Evolutionary conservation across 1,284 basidiomycete species (phyloP), one percentile per base, ranked within the genome.

Genomic region (Trametes versicolor): DNA sequence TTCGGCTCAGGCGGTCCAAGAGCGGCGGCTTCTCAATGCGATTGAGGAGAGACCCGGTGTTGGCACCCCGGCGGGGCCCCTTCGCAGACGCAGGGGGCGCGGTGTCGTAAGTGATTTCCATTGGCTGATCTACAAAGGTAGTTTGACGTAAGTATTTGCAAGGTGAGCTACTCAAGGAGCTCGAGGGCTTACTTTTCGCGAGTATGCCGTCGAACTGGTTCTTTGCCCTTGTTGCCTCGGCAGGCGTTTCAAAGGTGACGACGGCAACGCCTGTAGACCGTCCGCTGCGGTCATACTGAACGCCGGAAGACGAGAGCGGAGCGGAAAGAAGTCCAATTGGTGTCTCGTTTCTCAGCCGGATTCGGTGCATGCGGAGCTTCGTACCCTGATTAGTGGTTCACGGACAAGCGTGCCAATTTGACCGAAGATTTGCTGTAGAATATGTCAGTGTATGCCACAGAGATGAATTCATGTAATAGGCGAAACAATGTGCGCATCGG

Each of bases 331-430:
- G 79, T 77, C 77, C 77, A 73, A 78, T 77, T 76, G 75, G 74
- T 73, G 74, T 84, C 74, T 75, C 68, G 68, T 69, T 62, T 69
- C 70, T 84, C 77, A 85, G 80, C 84, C 79, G 81, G 81, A 85
- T 78, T 81, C 81, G 83, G 84, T 83, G 86, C 83, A 87, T 79
- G 80, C 78, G 76, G 79, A 81, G 73, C 74, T 80, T 87, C 92
- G 89, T 93, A 98, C 96, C 91, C 92, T 95, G 82, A 98, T 97
- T 79, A 89, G 83, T 80, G 96, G 96, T 81, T 95, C 93, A 80
- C 93, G 89, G 75, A 93, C 87, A 77, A 99, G 89, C 79, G 93
- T 94, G 81, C 96, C 97, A 77, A 95, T 91, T 78, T 94, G 90
- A 71, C 92, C 91, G 84, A 98, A 99, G 72, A 98, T 95, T 78